These are phyloP conservation scores for Saccharomycopsis lassenensis DNA, from an alignment of 805 yeast species.

Conservation along the genomic window DNA sequence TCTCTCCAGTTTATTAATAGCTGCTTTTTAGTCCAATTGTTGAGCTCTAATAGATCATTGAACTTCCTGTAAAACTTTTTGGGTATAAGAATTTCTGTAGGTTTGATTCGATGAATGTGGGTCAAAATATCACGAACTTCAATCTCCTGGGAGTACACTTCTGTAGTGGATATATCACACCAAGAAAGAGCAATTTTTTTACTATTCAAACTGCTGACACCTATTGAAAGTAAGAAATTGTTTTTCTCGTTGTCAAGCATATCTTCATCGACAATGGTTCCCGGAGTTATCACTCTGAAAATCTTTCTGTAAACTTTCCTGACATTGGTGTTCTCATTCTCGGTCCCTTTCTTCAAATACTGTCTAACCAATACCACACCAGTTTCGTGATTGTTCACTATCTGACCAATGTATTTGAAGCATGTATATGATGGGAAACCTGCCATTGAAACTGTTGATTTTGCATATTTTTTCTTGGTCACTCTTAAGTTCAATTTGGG, in stretches of 20 bases:
- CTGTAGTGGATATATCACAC: constrained; percentile 84
- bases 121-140: constrained; percentile 50
- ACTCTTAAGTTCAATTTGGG: constrained; percentile 62
- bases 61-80: constrained; percentile 28
- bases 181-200: constrained; percentile 64
- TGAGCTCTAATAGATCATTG: neutral
- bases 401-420: constrained; percentile 58
- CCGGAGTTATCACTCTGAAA: constrained; percentile 79
- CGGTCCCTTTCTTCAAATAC: constrained; percentile 19
- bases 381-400: constrained; percentile 58
- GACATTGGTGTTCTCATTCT: constrained; percentile 16
- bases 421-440: constrained; percentile 77
- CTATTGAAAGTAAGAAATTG: constrained; percentile 58
- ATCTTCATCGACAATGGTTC: constrained; percentile 81
- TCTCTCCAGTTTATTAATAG: neutral
- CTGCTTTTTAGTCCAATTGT: neutral
- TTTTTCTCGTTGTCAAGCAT: constrained; percentile 63
- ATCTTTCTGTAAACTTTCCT: constrained; percentile 53
- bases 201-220: constrained; percentile 29
- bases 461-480: constrained; percentile 40
- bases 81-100: constrained; percentile 65
- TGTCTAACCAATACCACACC: constrained; percentile 85
- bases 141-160: constrained; percentile 57
- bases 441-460: constrained; percentile 55
- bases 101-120: constrained; percentile 66